Evolutionary conservation across 2,329 filamentous ascomycete genomes (phyloP), one percentile per base, ranked within the genome.

Genomic region (Alternaria gansuensis): DNA sequence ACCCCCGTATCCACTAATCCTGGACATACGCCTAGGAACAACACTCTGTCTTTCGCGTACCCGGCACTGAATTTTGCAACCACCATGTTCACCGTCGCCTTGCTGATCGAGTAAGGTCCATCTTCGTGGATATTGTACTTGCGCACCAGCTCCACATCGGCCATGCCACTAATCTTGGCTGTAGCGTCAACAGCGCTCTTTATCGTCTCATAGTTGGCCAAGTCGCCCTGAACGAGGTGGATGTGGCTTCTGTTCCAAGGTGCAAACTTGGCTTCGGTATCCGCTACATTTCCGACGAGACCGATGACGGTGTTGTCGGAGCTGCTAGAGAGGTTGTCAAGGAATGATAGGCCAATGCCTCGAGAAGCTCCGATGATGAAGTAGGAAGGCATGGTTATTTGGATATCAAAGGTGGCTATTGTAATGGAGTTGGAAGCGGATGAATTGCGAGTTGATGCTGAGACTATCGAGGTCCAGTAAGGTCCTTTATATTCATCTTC

Each of bases 11-110:
- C 57, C 2, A 72, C 69, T 3, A 59, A 5, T 0, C 71, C 71
- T 3, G 71, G 70, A 37, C 56, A 64, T 4, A 74, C 43, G 6
- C 43, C 40, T 28, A 72, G 3, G 34, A 74, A 69, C n/a, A 63
- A 14, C 3, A 74, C 60, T 2, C 69, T 70, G 0, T 72, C 63
- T 14, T 66, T 51, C 39, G 66, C 57, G 14, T 62, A 73, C 54
- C 78, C 71, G 3, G 70, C 76, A 2, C 71, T 74, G 59, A 78
- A 81, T 66, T 82, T 82, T 9, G 78, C 77, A 3, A 80, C 69
- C 2, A 75, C 56, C 17, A 80, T 68, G 60, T 81, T 82, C 62
- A 80, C 60, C 1, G 74, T 79, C 0, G 75, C 78, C 60, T 82
- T 82, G 29, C 70, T 70, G 23, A 74, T 67, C 9, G 75, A 62